Conservation (phyloP, 202 grass and related monocot genomes). For the Panicum virgatum region DNA sequence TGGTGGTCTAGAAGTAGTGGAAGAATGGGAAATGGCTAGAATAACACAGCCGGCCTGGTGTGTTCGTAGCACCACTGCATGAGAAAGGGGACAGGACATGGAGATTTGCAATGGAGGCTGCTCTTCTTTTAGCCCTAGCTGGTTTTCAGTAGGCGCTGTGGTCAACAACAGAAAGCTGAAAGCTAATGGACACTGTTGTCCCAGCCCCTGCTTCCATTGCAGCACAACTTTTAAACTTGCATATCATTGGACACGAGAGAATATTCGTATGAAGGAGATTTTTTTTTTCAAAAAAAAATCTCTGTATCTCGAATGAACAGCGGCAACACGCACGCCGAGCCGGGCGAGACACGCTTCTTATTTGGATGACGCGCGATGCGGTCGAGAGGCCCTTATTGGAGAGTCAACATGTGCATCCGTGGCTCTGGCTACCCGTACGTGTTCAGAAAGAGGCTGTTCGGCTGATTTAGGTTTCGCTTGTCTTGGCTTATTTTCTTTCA, state of each 20-base stretch:
- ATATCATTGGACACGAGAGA: background rate
- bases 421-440: background rate
- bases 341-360: background rate
- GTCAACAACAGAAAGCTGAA: slow-evolving; percentile 26
- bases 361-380: too few species aligned
- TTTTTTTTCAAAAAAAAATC: background rate
- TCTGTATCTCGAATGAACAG: background rate
- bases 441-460: too few species aligned
- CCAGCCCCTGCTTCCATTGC: background rate
- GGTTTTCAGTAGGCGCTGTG: background rate
- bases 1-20: too few species aligned
- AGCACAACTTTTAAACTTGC: slow-evolving; percentile 13
- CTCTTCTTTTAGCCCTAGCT: background rate
- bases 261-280: slow-evolving; percentile 27
- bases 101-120: background rate
- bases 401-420: slow-evolving; percentile 35
- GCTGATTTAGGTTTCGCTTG: too few species aligned
- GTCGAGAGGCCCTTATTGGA: background rate
- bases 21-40: background rate
- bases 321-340: background rate
- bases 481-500: too few species aligned
- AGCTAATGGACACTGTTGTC: background rate
- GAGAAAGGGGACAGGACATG: background rate
- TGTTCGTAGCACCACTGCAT: too few species aligned
- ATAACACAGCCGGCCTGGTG: background rate